Percentiles rank a stretch among this genome's conserved stretches.
Conservation (phyloP, 1,139 yeast species). For the Hyphopichia buzzinii region DNA sequence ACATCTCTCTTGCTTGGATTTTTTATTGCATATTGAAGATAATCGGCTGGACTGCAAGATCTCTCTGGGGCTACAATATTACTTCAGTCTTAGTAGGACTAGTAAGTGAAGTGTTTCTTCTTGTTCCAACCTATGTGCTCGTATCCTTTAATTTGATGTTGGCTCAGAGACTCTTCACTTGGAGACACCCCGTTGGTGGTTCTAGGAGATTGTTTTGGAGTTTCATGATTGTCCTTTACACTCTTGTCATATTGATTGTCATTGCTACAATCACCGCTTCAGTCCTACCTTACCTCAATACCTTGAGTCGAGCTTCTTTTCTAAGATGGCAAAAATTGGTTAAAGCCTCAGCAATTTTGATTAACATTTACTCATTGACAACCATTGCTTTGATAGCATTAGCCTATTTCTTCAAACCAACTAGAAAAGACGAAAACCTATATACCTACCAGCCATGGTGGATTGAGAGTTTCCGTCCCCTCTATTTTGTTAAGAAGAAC, state of each 20-base stretch:
- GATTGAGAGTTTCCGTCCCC: constrained; percentile 42
- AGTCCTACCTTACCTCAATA: constrained; percentile 33
- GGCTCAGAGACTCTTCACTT: constrained; percentile 44
- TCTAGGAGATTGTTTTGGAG: constrained; percentile 35
- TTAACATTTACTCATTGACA: constrained; percentile 35
- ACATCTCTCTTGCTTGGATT: constrained; percentile 32
- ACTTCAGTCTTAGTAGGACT: constrained; percentile 26
- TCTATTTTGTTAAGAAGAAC: constrained; percentile 37
- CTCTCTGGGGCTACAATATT: constrained; percentile 29
- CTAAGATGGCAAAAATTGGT: constrained; percentile 27
- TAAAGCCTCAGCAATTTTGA: constrained; percentile 29
- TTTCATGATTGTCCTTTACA: constrained; percentile 32
- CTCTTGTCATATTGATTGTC: constrained; percentile 28
- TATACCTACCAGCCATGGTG: constrained; percentile 50
- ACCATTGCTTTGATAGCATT: constrained; percentile 34
- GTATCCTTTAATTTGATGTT: constrained; percentile 39
- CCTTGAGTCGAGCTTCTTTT: constrained; percentile 21
- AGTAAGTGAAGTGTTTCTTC: constrained; percentile 31
- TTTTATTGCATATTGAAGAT: constrained; percentile 27
- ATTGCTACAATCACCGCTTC: constrained; percentile 34
- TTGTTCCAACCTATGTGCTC: constrained; percentile 33
- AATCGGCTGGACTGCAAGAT: constrained; percentile 31
- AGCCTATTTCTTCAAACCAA: constrained; percentile 42
- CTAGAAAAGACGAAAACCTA: constrained; percentile 39
- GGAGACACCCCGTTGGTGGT: constrained; percentile 51